Evolutionary conservation across 129 eudicot species (phyloP).

Genomic region (Gnaphalium uliginosum): DNA sequence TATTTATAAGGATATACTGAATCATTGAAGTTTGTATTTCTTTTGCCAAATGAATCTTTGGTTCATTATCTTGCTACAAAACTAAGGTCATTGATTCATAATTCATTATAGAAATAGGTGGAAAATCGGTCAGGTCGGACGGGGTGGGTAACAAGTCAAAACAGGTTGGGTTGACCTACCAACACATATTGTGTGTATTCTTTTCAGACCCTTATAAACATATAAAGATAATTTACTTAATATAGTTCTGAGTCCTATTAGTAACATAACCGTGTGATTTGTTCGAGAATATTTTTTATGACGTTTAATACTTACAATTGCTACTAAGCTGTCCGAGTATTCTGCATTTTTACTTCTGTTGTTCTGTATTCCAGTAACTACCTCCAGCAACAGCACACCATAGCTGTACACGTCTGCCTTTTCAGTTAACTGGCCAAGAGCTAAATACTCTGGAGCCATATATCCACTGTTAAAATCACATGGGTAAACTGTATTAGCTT

Average conservation of each 20-base stretch:
- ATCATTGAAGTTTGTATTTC: too few relatives aligned
- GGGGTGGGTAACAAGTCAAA: background rate
- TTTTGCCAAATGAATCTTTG: too few relatives aligned
- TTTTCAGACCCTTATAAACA: too few relatives aligned
- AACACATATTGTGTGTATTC: background rate
- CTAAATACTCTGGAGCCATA: conserved; percentile 81
- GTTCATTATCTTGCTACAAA: too few relatives aligned
- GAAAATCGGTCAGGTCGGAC: background rate
- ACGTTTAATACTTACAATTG: conserved; percentile 44
- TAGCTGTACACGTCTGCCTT: conserved; percentile 82
- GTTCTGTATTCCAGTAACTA: conserved; percentile 63
- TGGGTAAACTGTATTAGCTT: conserved; percentile 10
- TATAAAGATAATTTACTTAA: too few relatives aligned
- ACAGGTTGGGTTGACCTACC: background rate
- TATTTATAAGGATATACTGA: too few relatives aligned
- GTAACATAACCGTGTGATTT: too few relatives aligned
- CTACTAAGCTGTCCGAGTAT: conserved; percentile 58
- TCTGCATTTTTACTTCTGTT: conserved; percentile 51
- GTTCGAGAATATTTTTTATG: background rate
- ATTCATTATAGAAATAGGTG: background rate
- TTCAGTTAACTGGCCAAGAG: conserved; percentile 71
- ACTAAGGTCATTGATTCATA: background rate
- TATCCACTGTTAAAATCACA: conserved; percentile 49
- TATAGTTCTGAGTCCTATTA: too few relatives aligned
- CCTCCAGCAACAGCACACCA: conserved; percentile 66